A percentile compares a stretch with the other conserved stretches of the same genome.
These are phyloP conservation scores for Camillea tinctor DNA, from an alignment of 2,329 filamentous ascomycete genomes.

Conservation along the genomic window DNA sequence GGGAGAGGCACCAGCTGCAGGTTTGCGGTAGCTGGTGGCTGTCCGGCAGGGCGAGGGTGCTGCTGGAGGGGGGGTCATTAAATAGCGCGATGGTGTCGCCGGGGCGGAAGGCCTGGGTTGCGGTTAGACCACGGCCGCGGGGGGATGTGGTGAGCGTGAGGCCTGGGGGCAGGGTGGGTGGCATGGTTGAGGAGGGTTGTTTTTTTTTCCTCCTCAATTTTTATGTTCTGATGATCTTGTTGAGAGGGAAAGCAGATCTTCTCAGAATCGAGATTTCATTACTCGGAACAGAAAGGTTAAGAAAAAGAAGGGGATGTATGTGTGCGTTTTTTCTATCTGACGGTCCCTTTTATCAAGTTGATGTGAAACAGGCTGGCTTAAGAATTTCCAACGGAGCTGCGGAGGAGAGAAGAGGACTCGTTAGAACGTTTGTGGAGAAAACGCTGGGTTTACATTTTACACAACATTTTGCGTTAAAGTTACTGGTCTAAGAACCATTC, in stretches of 20 bases:
- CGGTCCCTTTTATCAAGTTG: no score
- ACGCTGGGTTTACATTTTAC: no score
- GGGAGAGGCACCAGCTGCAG: conserved; percentile 50
- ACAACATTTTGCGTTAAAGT: background rate
- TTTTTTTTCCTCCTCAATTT: no score
- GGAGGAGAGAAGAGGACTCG: background rate
- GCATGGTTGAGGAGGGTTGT: background rate
- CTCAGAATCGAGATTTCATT: no score
- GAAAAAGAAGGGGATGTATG: no score
- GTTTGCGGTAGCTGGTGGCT: conserved; percentile 39
- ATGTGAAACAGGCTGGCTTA: no score
- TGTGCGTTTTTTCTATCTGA: no score
- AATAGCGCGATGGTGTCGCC: conserved; percentile 49
- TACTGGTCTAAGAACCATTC: no score
- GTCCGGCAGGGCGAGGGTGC: conserved; percentile 47
- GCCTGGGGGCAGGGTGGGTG: conserved; percentile 13
- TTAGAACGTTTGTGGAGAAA: background rate
- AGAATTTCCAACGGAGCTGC: no score
- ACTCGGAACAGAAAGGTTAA: no score
- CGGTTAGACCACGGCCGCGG: conserved; percentile 46
- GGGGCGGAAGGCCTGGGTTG: conserved; percentile 41
- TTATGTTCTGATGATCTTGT: no score
- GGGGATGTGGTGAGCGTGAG: conserved; percentile 10
- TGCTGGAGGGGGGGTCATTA: conserved; percentile 22
- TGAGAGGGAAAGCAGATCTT: no score